Base-by-base conservation (phyloP, 2,329 filamentous ascomycete genomes). In the Calcarisporium arbuscula region DNA sequence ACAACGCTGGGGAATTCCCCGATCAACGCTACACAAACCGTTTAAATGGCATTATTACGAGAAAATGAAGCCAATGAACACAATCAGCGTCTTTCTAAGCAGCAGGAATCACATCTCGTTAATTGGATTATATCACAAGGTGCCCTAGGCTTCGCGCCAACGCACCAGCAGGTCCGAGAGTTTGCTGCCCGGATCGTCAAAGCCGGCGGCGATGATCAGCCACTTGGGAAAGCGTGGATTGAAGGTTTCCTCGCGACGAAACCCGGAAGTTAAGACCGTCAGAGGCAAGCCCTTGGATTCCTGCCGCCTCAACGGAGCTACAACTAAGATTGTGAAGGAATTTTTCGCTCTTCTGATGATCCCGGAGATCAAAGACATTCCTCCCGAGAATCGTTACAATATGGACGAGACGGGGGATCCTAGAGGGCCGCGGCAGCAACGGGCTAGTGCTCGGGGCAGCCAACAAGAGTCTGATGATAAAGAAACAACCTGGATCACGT, bases 381-480 rank as follows among this genome's bases (percentile, higher is more conserved):
- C n/a, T 12, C 22, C 25, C 26, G 5, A 23, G 16, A 12, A 22
- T 17, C 20, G 19, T n/a, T 37, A 37, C 23, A 37, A 37, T 35
- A 41, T 45, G 15, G 36, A 45, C 28, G 30, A 43, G 21, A 41
- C 32, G 21, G 38, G 35, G 2, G n/a, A 34, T 44, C 9, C n/a
- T 25, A 22, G 19, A 39, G 18, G 36, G 36, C 21, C 17, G 22
- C 19, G 22, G 32, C 18, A 17, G 11, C 10, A 34, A 42, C 31
- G 30, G 42, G 12, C 21, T 44, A 10, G 34, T 44, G n/a, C 23
- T 42, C 27, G 25, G 33, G n/a, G 17, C 19, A 12, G 31, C 15
- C 22, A 26, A 39, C 20, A 37, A 38, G 16, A 19, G 27, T 9
- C 10, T 15, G 20, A 30, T 22, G 19, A 36, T 30, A 18, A 17